These are phyloP conservation scores for Hypoxylon lenormandii DNA, from an alignment of 495 filamentous ascomycete species.

Conservation along the genomic window DNA sequence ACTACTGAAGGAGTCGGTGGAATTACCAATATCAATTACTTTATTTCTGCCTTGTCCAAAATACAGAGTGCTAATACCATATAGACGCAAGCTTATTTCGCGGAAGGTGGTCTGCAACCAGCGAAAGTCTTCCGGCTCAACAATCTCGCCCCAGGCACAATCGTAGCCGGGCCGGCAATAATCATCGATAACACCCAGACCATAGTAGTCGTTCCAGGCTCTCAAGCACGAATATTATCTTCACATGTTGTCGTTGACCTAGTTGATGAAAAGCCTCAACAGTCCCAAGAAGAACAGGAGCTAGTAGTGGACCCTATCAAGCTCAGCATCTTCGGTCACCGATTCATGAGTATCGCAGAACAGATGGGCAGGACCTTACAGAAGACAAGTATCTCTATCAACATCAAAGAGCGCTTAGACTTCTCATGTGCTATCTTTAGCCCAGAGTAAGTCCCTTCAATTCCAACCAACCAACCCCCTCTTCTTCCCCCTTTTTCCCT, in stretches of 20 bases:
- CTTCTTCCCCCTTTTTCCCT: no score
- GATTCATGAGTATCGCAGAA: constrained; percentile 99
- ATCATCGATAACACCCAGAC: constrained; percentile 88
- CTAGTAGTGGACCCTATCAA: constrained; percentile 83
- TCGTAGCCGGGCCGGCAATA: constrained; percentile 78
- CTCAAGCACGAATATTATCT: constrained; percentile 69
- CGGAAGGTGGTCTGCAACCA: constrained; percentile 74
- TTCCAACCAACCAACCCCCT: no score
- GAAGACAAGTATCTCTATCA: constrained; percentile 96
- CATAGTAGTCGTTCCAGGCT: constrained; percentile 78
- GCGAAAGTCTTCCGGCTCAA: constrained; percentile 77
- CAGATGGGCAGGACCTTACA: constrained; percentile 96
- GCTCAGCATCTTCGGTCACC: constrained; percentile 92
- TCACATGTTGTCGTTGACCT: constrained; percentile 74
- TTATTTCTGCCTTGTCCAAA: no score
- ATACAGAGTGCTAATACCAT: constrained; percentile 56
- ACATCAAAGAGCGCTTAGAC: constrained; percentile 96
- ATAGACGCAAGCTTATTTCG: constrained; percentile 67
- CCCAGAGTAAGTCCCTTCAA: constrained; percentile 56
- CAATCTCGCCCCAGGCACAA: constrained; percentile 73
- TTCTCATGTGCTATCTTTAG: constrained; percentile 97
- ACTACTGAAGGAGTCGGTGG: constrained; percentile 51
- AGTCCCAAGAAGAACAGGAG: constrained; percentile 43
- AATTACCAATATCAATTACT: no score
- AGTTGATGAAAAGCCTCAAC: constrained; percentile 66